Percentiles rank a stretch among this genome's conserved stretches.
Conservation (phyloP, 345 rosid genomes). For the Isatis tinctoria region DNA sequence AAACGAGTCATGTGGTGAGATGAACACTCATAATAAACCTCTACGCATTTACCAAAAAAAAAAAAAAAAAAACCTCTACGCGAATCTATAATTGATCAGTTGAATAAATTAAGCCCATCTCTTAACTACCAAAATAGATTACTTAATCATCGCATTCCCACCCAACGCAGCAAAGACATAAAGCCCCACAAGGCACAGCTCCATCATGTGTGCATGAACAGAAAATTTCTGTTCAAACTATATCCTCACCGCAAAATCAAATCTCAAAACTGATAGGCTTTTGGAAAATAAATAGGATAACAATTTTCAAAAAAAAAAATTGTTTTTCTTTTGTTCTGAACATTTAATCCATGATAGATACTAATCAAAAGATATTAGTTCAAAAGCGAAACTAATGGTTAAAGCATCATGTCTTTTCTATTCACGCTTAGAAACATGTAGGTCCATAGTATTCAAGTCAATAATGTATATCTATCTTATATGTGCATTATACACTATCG, state of each 20-base stretch:
- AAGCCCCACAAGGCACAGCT: conserved; percentile 24
- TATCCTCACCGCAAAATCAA: conserved; percentile 10
- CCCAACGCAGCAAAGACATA: conserved; percentile 12
- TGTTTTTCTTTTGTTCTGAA: background rate
- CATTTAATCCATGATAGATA: conserved; percentile 21
- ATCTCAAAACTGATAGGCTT: background rate
- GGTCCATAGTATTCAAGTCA: conserved; percentile 17
- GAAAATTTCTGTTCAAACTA: conserved; percentile 21
- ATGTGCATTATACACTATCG: background rate
- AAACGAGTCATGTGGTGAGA: conserved; percentile 10
- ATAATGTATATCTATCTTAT: conserved; percentile 9
- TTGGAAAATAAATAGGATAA: background rate
- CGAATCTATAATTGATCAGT: background rate
- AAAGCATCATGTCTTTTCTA: conserved; percentile 12
- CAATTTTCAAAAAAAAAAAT: background rate
- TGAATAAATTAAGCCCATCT: background rate
- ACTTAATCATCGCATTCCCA: background rate
- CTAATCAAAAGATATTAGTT: conserved; percentile 16
- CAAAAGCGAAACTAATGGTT: conserved; percentile 15
- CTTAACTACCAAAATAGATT: background rate
- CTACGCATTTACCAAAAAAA: too few species aligned
- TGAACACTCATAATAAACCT: background rate
- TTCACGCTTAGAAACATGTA: conserved; percentile 17
- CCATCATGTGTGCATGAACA: conserved; percentile 33
- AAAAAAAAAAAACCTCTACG: background rate